phyloP scores from a whole-genome alignment of 2,329 filamentous ascomycete species.

The Pezicula radicicola region DNA sequence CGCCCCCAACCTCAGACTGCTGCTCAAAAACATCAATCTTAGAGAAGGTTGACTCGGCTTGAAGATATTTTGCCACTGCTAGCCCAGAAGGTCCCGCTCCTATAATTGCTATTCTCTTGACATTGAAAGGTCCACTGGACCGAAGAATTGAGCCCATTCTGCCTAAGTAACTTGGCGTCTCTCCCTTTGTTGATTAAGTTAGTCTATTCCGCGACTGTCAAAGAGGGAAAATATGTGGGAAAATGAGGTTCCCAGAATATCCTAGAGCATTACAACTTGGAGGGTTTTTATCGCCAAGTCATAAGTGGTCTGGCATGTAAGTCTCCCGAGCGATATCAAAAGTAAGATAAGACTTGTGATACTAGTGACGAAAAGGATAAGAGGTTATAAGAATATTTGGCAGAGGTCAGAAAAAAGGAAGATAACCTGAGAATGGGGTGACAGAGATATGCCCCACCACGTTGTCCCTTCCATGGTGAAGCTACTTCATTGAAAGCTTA shows the following conservation, averaged over 20 bases:
- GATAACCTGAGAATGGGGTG: neutral
- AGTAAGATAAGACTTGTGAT: too few relatives aligned
- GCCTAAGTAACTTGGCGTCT: neutral
- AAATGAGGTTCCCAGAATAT: too few relatives aligned
- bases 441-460: neutral
- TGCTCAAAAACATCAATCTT: slow-evolving; percentile 81
- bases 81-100: slow-evolving; percentile 81
- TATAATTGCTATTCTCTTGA: slow-evolving; percentile 70
- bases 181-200: neutral
- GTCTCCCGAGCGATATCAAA: too few relatives aligned
- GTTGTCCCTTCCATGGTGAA: neutral
- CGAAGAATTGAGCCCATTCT: slow-evolving; percentile 21
- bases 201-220: too few relatives aligned
- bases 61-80: slow-evolving; percentile 75
- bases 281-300: too few relatives aligned
- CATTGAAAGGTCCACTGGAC: slow-evolving; percentile 22
- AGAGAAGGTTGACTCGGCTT: slow-evolving; percentile 67
- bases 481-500: too few relatives aligned
- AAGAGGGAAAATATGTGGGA: too few relatives aligned
- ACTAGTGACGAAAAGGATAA: too few relatives aligned
- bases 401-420: neutral
- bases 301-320: too few relatives aligned
- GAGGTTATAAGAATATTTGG: too few relatives aligned
- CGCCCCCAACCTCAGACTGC: slow-evolving; percentile 70
- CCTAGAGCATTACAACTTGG: too few relatives aligned